Evolutionary conservation across 1,139 yeast genomes (phyloP).

Genomic region (Taphrina sp.): DNA sequence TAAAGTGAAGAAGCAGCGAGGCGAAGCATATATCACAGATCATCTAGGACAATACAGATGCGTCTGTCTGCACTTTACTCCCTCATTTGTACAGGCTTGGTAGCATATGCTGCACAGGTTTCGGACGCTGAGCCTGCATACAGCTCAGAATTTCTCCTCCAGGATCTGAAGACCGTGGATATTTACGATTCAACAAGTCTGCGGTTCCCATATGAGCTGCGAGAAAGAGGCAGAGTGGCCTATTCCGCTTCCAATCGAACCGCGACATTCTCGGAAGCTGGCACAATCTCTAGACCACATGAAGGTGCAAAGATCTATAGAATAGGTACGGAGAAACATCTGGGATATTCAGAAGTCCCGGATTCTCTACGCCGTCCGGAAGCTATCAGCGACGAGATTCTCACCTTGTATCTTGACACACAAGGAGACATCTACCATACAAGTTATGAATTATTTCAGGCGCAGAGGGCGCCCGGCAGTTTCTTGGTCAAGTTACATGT

Average conservation of each 20-base stretch:
- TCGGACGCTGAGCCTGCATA: too few relatives aligned
- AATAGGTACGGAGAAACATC: constrained; percentile 8
- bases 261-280: constrained; percentile 9
- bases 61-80: too few relatives aligned
- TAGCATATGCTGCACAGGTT: too few relatives aligned
- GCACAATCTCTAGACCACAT: constrained; percentile 28
- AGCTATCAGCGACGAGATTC: neutral
- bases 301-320: constrained; percentile 9
- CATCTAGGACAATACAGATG: too few relatives aligned
- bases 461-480: neutral
- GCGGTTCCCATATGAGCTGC: neutral
- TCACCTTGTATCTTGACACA: constrained; percentile 5
- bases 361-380: neutral
- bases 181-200: constrained; percentile 2
- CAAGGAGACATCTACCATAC: constrained; percentile 14
- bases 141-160: neutral
- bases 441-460: neutral
- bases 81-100: too few relatives aligned
- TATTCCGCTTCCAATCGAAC: constrained; percentile 6
- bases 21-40: too few relatives aligned
- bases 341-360: neutral
- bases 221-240: constrained; percentile 9
- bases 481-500: constrained; percentile 1
- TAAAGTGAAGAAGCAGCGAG: too few relatives aligned
- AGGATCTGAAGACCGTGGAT: neutral